phyloP scores from a whole-genome alignment of 2,329 filamentous ascomycete genomes.

The Talaromyces atroroseus region DNA sequence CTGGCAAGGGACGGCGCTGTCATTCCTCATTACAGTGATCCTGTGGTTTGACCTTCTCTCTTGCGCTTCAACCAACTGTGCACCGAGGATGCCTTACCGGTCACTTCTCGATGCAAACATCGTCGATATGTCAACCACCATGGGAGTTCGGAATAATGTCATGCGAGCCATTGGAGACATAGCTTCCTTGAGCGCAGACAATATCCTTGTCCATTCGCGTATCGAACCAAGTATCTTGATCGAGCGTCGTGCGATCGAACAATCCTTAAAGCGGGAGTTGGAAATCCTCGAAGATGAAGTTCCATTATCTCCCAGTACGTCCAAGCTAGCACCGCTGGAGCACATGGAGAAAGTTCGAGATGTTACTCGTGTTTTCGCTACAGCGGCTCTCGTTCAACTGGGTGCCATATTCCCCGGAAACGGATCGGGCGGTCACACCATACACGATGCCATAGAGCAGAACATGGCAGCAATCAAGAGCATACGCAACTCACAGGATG shows the following conservation, averaged over 20 bases:
- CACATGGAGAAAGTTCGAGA: neutral
- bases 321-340: neutral
- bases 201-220: neutral
- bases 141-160: constrained; percentile 15
- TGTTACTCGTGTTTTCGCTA: constrained; percentile 5
- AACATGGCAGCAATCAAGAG: constrained; percentile 7
- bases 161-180: constrained; percentile 15
- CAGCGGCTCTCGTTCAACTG: constrained; percentile 3
- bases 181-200: constrained; percentile 5
- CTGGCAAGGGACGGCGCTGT: constrained; percentile 12
- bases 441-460: neutral
- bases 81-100: constrained; percentile 12
- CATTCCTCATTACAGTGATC: constrained; percentile 14
- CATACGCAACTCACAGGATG: constrained; percentile 1
- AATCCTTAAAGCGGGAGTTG: neutral
- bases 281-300: neutral
- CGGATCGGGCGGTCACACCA: neutral
- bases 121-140: constrained; percentile 11
- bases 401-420: neutral
- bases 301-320: neutral
- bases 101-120: constrained; percentile 6
- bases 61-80: constrained; percentile 13
- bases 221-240: neutral
- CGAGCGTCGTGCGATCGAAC: neutral
- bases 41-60: constrained; percentile 16